phyloP scores from a whole-genome alignment of 805 yeast species.

The Barnettozyma salicaria region DNA sequence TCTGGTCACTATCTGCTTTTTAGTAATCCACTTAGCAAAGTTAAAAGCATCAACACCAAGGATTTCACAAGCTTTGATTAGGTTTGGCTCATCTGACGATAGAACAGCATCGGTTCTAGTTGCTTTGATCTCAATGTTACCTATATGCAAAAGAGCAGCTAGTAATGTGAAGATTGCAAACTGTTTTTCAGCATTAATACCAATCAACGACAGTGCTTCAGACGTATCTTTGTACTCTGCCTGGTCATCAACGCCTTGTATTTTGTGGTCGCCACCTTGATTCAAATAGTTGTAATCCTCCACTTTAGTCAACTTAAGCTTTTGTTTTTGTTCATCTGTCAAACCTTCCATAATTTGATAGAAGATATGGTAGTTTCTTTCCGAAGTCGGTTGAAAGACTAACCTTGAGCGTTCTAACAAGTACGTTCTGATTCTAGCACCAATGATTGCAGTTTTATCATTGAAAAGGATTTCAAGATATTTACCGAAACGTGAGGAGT shows the following conservation, averaged over 20 bases:
- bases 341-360: constrained; percentile 83
- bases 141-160: constrained; percentile 87
- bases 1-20: constrained; percentile 88
- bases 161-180: constrained; percentile 66
- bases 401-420: constrained; percentile 88
- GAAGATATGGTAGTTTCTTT: constrained; percentile 92
- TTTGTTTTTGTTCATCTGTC: constrained; percentile 42
- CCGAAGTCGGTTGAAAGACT: constrained; percentile 86
- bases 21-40: constrained; percentile 87
- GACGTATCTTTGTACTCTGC: constrained; percentile 71
- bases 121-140: constrained; percentile 83
- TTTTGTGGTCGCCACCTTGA: constrained; percentile 76
- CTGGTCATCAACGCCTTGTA: constrained; percentile 76
- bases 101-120: constrained; percentile 79
- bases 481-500: constrained; percentile 96
- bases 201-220: constrained; percentile 74
- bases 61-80: constrained; percentile 75
- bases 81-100: constrained; percentile 79
- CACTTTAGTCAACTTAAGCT: constrained; percentile 56
- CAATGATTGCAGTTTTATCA: constrained; percentile 68
- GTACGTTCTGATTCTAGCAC: constrained; percentile 92
- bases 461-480: constrained; percentile 88
- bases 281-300: constrained; percentile 75
- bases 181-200: constrained; percentile 57
- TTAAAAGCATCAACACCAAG: constrained; percentile 68